These are phyloP conservation scores for Didymella pinodella DNA, from an alignment of 2,329 filamentous ascomycete genomes.

Conservation along the genomic window DNA sequence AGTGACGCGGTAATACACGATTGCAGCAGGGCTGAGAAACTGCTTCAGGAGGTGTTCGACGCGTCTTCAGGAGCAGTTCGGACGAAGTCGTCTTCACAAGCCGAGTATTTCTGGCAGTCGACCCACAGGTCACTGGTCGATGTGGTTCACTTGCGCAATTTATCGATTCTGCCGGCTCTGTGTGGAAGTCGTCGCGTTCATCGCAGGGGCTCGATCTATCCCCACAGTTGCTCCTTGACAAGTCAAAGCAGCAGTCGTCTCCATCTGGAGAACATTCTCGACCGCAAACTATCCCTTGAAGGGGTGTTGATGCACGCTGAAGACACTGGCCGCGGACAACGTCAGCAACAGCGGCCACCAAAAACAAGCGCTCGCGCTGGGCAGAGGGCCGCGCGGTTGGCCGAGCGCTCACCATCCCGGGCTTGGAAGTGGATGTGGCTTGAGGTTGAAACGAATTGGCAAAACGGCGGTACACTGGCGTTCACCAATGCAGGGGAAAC, in stretches of 20 bases:
- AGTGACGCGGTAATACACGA: slow-evolving; percentile 13
- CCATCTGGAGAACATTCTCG: slow-evolving; percentile 18
- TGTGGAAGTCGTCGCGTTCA: slow-evolving; percentile 9
- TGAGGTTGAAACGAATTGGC: slow-evolving; percentile 19
- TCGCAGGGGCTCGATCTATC: slow-evolving; percentile 7
- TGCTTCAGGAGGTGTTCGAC: slow-evolving; percentile 4
- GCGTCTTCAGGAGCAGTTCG: slow-evolving; percentile 11
- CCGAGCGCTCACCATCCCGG: slow-evolving; percentile 10
- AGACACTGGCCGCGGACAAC: slow-evolving; percentile 14
- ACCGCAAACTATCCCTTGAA: slow-evolving; percentile 14
- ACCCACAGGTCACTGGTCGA: slow-evolving; percentile 13
- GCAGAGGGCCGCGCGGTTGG: slow-evolving; percentile 22
- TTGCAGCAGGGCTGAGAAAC: slow-evolving; percentile 1
- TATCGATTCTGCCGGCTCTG: slow-evolving; percentile 10
- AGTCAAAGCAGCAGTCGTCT: slow-evolving; percentile 2
- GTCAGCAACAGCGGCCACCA: slow-evolving; percentile 18
- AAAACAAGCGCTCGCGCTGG: slow-evolving; percentile 18
- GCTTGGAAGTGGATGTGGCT: slow-evolving; percentile 19
- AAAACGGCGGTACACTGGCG: slow-evolving; percentile 4
- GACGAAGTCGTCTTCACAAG: slow-evolving; percentile 8
- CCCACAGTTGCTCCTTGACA: slow-evolving; percentile 9
- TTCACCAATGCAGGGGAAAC: slow-evolving; percentile 7
- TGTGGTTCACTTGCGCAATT: slow-evolving; percentile 16
- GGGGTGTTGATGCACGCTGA: slow-evolving; percentile 9
- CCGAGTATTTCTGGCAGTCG: slow-evolving; percentile 7